Percentiles rank a stretch among this genome's conserved stretches.
phyloP scores from a whole-genome alignment of 164 flowering plant genomes.

The Annona squamosa region DNA sequence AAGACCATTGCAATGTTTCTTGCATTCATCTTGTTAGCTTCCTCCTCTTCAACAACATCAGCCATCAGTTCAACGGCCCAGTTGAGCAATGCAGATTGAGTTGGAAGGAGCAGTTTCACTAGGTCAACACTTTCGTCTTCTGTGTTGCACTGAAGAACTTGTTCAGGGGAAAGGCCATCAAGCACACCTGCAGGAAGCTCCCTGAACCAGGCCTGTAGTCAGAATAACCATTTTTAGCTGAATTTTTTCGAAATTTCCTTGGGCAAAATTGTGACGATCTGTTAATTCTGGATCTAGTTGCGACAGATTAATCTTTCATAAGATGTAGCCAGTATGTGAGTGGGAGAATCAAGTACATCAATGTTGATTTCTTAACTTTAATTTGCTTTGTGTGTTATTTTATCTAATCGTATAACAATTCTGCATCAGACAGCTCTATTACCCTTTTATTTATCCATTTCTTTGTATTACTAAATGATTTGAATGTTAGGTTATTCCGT shows the following conservation, averaged over 20 bases:
- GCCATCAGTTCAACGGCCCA: conserved; percentile 98
- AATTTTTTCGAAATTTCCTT: not conserved
- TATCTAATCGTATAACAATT: too few species aligned
- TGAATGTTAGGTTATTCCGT: not conserved
- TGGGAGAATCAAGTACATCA: not conserved
- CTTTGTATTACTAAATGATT: not conserved
- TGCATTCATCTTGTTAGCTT: conserved; percentile 88
- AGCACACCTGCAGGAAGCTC: conserved; percentile 89
- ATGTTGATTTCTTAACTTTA: not conserved
- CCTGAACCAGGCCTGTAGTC: conserved; percentile 78
- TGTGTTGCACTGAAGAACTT: conserved; percentile 76
- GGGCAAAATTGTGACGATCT: not conserved
- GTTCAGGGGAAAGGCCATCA: conserved; percentile 91
- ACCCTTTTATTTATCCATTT: not conserved
- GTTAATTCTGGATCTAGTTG: not conserved
- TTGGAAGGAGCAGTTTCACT: conserved; percentile 67
- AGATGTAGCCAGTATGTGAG: not conserved
- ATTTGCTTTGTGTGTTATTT: too few species aligned
- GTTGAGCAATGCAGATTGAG: conserved; percentile 69
- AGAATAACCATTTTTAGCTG: not conserved
- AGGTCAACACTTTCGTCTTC: conserved; percentile 78
- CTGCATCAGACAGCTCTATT: too few species aligned
- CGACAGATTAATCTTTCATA: not conserved
- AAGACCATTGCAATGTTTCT: conserved; percentile 92
- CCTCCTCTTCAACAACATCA: conserved; percentile 92